phyloP scores from a whole-genome alignment of 139 green algal species.

The Volvox reticuliferus region DNA sequence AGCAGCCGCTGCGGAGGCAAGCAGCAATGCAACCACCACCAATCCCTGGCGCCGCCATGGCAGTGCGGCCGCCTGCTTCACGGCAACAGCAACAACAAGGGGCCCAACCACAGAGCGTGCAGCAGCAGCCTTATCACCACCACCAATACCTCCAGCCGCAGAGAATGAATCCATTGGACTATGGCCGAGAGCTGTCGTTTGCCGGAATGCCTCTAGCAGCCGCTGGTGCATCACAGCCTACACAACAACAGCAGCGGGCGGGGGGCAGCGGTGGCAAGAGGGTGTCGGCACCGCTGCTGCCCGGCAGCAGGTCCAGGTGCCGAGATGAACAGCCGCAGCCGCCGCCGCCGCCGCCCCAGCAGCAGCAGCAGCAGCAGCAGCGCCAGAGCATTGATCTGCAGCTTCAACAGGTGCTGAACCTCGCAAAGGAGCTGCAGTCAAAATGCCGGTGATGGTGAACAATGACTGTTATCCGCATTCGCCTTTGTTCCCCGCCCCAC shows the following conservation, averaged over 20 bases:
- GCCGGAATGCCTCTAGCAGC: not conserved
- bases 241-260: too few relatives aligned
- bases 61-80: too few relatives aligned
- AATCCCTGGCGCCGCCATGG: not conserved
- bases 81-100: too few relatives aligned
- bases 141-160: not conserved
- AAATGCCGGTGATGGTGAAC: not conserved
- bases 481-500: too few relatives aligned
- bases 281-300: not conserved
- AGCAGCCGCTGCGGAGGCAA: not conserved
- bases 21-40: not conserved
- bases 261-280: too few relatives aligned
- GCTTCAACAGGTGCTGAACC: conserved; percentile 27
- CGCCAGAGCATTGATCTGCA: not conserved
- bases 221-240: not conserved
- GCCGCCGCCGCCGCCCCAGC: too few relatives aligned
- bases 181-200: not conserved
- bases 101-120: not conserved
- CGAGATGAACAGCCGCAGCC: too few relatives aligned
- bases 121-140: not conserved
- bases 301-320: not conserved
- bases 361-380: not conserved
- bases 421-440: conserved; percentile 12
- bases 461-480: too few relatives aligned
- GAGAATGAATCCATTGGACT: not conserved